Percentiles rank a stretch among this genome's conserved stretches.
Conservation (phyloP, 2,329 filamentous ascomycete genomes). For the Trichophyton simii region DNA sequence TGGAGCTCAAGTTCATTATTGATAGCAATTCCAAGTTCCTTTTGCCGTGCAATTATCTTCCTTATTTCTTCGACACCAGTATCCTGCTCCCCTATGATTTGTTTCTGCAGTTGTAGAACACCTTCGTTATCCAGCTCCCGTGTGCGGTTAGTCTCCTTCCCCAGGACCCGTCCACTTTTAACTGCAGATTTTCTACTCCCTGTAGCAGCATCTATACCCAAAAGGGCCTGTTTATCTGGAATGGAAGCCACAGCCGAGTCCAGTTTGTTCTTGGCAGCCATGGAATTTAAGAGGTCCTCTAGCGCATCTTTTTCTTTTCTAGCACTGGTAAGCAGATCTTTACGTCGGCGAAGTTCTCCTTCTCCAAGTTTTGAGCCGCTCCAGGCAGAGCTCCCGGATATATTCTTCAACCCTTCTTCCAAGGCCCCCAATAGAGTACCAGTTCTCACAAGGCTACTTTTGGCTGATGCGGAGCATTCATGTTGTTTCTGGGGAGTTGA, state of each 20-base stretch:
- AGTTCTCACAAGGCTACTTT: slow-evolving; percentile 46
- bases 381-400: slow-evolving; percentile 21
- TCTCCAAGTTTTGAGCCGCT: slow-evolving; percentile 39
- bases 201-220: slow-evolving; percentile 16
- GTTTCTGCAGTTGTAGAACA: slow-evolving; percentile 49
- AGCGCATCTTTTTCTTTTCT: slow-evolving; percentile 51
- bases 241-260: slow-evolving; percentile 37
- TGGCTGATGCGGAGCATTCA: slow-evolving; percentile 49
- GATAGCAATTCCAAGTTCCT: slow-evolving; percentile 50
- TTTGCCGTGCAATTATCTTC: slow-evolving; percentile 47
- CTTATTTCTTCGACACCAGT: slow-evolving; percentile 46
- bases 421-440: slow-evolving; percentile 43
- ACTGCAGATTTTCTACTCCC: slow-evolving; percentile 17
- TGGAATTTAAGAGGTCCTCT: slow-evolving; percentile 47
- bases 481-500: slow-evolving; percentile 48
- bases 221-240: slow-evolving; percentile 34
- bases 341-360: slow-evolving; percentile 47
- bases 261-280: slow-evolving; percentile 40
- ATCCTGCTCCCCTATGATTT: slow-evolving; percentile 51
- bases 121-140: slow-evolving; percentile 52
- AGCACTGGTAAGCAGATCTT: slow-evolving; percentile 45
- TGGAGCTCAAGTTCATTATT: slow-evolving; percentile 51
- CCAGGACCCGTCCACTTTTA: slow-evolving; percentile 38
- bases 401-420: slow-evolving; percentile 42
- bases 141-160: slow-evolving; percentile 49